Conservation (phyloP, 768 basidiomycete species). For the Boletales sp. region DNA sequence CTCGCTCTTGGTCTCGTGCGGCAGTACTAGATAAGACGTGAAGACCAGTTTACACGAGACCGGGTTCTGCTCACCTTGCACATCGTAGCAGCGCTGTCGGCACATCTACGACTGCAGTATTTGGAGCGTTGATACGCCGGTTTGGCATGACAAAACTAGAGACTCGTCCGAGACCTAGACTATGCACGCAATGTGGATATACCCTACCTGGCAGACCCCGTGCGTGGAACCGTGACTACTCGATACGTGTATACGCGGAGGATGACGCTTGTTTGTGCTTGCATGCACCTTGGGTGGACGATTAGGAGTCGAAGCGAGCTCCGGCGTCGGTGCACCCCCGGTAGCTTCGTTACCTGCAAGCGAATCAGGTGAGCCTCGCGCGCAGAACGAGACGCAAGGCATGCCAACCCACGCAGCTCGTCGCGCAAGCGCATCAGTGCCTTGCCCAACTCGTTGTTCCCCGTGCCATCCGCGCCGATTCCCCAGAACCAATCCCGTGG, state of each 20-base stretch:
- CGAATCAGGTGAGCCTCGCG: slow-evolving; percentile 1
- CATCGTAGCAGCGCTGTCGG: slow-evolving; percentile 35
- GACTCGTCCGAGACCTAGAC: too few relatives aligned
- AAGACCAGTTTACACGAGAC: not conserved
- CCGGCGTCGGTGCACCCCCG: not conserved
- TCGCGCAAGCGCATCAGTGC: slow-evolving; percentile 60
- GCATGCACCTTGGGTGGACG: not conserved
- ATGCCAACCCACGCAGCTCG: slow-evolving; percentile 39
- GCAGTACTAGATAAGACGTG: slow-evolving; percentile 18
- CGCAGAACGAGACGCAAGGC: not conserved
- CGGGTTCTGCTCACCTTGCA: slow-evolving; percentile 19
- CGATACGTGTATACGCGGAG: slow-evolving; percentile 8
- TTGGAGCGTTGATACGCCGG: slow-evolving; percentile 53
- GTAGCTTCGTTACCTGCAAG: slow-evolving; percentile 10
- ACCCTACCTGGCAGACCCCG: slow-evolving; percentile 23
- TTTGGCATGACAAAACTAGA: slow-evolving; percentile 51
- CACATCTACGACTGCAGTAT: slow-evolving; percentile 62
- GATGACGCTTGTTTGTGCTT: slow-evolving; percentile 3
- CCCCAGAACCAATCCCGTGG: slow-evolving; percentile 79
- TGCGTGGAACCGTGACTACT: slow-evolving; percentile 3
- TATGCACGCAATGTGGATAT: too few relatives aligned
- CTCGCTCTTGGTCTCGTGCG: slow-evolving; percentile 14
- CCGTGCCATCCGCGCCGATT: slow-evolving; percentile 58
- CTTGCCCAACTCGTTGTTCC: slow-evolving; percentile 72
- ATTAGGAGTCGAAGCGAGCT: slow-evolving; percentile 2